Evolutionary conservation across 129 eudicot species (phyloP), one percentile per base, ranked within the genome.

Genomic region (Flaveria ramosissima): DNA sequence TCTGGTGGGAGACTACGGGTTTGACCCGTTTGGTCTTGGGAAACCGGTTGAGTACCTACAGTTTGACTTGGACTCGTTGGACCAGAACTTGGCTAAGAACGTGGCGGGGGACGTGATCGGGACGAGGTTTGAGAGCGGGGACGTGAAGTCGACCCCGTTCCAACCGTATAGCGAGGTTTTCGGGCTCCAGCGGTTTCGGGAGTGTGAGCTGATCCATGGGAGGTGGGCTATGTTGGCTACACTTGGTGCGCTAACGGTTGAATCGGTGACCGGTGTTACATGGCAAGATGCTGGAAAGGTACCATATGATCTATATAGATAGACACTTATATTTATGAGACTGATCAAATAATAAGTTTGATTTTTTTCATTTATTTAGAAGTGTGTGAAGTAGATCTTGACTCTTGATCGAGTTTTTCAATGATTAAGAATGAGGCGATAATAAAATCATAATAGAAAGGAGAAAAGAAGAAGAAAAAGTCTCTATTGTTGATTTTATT

Each of bases 201-300:
- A 94, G 82, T 94, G 99, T 66, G 97, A 94, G 90, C 86, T 94
- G 91, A 94, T 94, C 43, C 98, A 94, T 47, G 97, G 98, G 2
- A 63, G 98, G 74, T 94, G 98, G 98, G 98, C 98, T 24, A 94
- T 94, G 98, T 77, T 94, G 85, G 98, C 96, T 45, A 89, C 96
- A 0, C 97, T 94, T 30, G 98, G 98, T 14, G 96, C 96, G 2
- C 78, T 94, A 27, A 88, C 90, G 36, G 98, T 94, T 21, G 97
- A 94, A 79, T 89, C 90, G 55, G 93, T 94, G 80, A 94, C 96
- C 53, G 97, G 97, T 26, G 85, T 94, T 76, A 94, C 97, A 21
- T 94, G 97, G 98, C 98, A 94, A 80, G 97, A 94, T 50, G 98
- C 96, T 11, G 98, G 97, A 71, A 94, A 94, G 96, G 98, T 94